Conservation (phyloP, 1,284 basidiomycete species). For the Irpex sp. region DNA sequence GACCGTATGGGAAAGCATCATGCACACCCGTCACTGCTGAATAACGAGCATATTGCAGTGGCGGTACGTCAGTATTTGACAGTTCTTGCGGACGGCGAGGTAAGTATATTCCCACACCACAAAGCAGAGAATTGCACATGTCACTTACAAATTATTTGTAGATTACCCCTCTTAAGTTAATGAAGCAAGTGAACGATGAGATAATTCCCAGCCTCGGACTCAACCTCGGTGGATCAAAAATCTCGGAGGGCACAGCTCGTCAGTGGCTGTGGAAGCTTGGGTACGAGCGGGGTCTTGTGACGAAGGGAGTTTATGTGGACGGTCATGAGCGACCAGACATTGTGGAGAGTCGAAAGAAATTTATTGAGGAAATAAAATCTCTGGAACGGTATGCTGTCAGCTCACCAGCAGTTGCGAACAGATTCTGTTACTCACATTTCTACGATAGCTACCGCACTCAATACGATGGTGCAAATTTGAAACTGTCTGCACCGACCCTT, state of each 20-base stretch:
- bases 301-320: slow-evolving; percentile 2
- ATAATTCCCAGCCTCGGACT: slow-evolving; percentile 3
- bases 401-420: not conserved
- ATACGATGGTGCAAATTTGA: not conserved
- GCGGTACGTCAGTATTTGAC: slow-evolving; percentile 3
- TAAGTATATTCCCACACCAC: too few species aligned
- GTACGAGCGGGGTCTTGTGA: slow-evolving; percentile 1
- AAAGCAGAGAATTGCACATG: too few species aligned
- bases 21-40: slow-evolving; percentile 1
- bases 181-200: slow-evolving; percentile 3
- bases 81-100: slow-evolving; percentile 2
- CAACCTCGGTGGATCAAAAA: not conserved
- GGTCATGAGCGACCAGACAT: slow-evolving; percentile 9
- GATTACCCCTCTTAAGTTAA: slow-evolving; percentile 2
- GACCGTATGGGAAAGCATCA: not conserved
- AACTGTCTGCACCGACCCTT: too few species aligned
- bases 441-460: not conserved
- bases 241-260: slow-evolving; percentile 6
- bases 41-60: slow-evolving; percentile 5
- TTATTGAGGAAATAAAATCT: not conserved
- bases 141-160: not conserved
- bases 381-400: not conserved
- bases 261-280: slow-evolving; percentile 6
- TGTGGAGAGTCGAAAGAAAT: not conserved
- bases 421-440: too few species aligned